Conservation (phyloP, 169 alveolate species). For the Nephromyces sp. region DNA sequence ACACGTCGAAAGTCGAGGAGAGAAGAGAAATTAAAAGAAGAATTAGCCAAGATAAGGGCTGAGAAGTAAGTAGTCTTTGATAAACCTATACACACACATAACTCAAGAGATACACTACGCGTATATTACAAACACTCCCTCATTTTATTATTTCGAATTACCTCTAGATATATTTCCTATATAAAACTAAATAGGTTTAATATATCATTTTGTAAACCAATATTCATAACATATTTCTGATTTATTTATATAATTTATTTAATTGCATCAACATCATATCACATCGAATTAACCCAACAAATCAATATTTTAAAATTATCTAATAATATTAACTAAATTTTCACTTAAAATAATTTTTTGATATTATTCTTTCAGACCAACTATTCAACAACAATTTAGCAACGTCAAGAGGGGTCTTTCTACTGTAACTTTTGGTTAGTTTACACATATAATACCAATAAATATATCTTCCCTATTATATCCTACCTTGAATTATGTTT, state of each 20-base stretch:
- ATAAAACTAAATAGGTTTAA: too few species aligned
- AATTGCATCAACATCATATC: too few species aligned
- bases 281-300: too few species aligned
- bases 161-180: too few species aligned
- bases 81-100: conserved; percentile 33
- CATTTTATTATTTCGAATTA: too few species aligned
- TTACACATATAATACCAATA: neutral
- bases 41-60: conserved; percentile 65
- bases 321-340: neutral
- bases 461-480: neutral
- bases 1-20: conserved; percentile 74
- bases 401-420: conserved; percentile 39
- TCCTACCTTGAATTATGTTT: neutral
- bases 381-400: conserved; percentile 42
- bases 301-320: too few species aligned
- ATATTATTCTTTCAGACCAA: conserved; percentile 22
- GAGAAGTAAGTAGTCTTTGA: conserved; percentile 42
- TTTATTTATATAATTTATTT: too few species aligned
- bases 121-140: too few species aligned
- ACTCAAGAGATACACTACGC: conserved; percentile 18
- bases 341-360: neutral
- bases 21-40: conserved; percentile 73
- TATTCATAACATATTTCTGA: too few species aligned
- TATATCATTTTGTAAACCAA: too few species aligned
- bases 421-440: conserved; percentile 37